These are phyloP conservation scores for Elsinoe perseae DNA, from an alignment of 2,329 filamentous ascomycete species.

Conservation along the genomic window DNA sequence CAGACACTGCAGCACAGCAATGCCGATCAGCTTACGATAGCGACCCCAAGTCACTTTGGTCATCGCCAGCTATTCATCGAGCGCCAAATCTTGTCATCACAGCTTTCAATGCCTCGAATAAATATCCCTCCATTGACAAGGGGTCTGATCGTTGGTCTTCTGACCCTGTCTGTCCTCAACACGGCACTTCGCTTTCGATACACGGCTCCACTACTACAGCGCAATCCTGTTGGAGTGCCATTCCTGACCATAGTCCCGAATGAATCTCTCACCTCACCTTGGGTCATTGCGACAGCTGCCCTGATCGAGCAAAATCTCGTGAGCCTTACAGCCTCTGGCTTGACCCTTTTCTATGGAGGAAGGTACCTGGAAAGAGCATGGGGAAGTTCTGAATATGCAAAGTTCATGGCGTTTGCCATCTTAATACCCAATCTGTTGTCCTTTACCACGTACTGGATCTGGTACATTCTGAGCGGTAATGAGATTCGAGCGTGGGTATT, in stretches of 20 bases:
- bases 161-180: slow-evolving; percentile 74
- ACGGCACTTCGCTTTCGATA: slow-evolving; percentile 66
- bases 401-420: slow-evolving; percentile 71
- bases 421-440: slow-evolving; percentile 73
- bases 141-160: slow-evolving; percentile 64
- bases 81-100: background rate
- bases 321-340: slow-evolving; percentile 66
- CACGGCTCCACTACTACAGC: slow-evolving; percentile 38
- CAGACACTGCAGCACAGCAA: background rate
- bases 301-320: slow-evolving; percentile 91
- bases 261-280: slow-evolving; percentile 77
- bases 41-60: background rate
- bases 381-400: slow-evolving; percentile 85
- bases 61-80: too few species aligned
- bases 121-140: slow-evolving; percentile 91
- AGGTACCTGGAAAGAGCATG: slow-evolving; percentile 93
- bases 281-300: slow-evolving; percentile 80
- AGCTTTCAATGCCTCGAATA: slow-evolving; percentile 61
- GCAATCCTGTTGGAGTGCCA: slow-evolving; percentile 45
- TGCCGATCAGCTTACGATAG: background rate
- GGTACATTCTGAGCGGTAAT: slow-evolving; percentile 61
- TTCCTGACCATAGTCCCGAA: slow-evolving; percentile 84
- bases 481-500: slow-evolving; percentile 16
- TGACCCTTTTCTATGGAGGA: slow-evolving; percentile 83
- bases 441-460: slow-evolving; percentile 65